phyloP scores from a whole-genome alignment of 805 yeast genomes.

The Candida parachauliodes region DNA sequence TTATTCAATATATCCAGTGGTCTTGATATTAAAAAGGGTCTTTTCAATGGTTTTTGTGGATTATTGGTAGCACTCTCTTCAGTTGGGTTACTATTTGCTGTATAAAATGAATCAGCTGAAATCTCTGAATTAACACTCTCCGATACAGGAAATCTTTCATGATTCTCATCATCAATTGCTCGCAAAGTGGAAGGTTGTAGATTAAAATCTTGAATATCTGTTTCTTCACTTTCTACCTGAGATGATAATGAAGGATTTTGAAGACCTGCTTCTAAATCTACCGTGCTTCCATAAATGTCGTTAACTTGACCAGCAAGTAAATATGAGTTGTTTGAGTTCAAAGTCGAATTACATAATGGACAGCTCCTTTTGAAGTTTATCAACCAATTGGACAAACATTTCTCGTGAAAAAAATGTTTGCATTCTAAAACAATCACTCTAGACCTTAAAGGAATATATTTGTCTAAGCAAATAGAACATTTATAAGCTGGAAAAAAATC shows the following conservation, averaged over 20 bases:
- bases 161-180: neutral
- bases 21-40: constrained; percentile 13
- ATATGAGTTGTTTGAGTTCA: constrained; percentile 11
- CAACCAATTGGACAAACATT: constrained; percentile 59
- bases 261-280: constrained; percentile 15
- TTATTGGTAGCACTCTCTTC: constrained; percentile 1
- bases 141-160: neutral
- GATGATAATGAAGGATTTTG: constrained; percentile 4
- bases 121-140: neutral
- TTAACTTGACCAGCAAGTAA: constrained; percentile 16
- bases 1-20: constrained; percentile 26
- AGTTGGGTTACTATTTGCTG: constrained; percentile 4
- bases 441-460: constrained; percentile 44
- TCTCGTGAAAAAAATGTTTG: constrained; percentile 57
- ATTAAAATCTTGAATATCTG: neutral
- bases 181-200: neutral
- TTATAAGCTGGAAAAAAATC: constrained; percentile 45
- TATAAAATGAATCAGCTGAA: constrained; percentile 1
- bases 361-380: constrained; percentile 50
- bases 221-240: constrained; percentile 7
- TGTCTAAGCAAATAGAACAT: constrained; percentile 60
- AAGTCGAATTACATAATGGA: constrained; percentile 50
- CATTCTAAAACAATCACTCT: constrained; percentile 54
- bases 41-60: neutral
- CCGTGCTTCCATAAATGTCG: constrained; percentile 21